A percentile compares a stretch with the other conserved stretches of the same genome.
These are phyloP conservation scores for Colletotrichum melonis DNA, from an alignment of 2,329 filamentous ascomycete species.

Conservation along the genomic window DNA sequence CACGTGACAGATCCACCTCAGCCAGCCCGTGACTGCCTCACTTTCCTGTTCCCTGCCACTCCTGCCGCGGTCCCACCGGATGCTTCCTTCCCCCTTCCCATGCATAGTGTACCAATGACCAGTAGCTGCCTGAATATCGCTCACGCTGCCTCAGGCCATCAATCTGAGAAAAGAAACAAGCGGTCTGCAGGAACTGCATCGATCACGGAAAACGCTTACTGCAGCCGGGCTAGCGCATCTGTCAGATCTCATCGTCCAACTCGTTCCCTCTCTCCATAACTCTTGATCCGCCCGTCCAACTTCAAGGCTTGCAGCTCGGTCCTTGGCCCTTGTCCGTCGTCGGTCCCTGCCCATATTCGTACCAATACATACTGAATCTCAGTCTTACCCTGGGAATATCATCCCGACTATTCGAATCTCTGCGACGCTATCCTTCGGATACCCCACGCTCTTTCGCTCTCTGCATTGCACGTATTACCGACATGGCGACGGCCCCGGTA, in stretches of 20 bases:
- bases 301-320: background rate
- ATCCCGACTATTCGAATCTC: constrained; percentile 8
- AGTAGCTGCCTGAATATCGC: background rate
- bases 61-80: too few relatives aligned
- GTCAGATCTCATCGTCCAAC: constrained; percentile 34
- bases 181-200: constrained; percentile 32
- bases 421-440: constrained; percentile 11
- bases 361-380: background rate
- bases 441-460: constrained; percentile 12
- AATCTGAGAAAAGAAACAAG: constrained; percentile 3
- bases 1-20: too few relatives aligned
- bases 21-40: too few relatives aligned
- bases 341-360: background rate
- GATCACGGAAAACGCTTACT: constrained; percentile 11
- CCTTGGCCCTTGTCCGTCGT: background rate
- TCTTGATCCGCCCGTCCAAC: background rate
- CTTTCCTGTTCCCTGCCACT: background rate
- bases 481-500: background rate
- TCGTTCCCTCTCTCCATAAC: constrained; percentile 5
- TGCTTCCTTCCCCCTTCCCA: too few relatives aligned
- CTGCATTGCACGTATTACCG: background rate
- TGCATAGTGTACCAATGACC: too few relatives aligned
- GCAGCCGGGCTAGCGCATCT: constrained; percentile 20
- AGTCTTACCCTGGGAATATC: constrained; percentile 18
- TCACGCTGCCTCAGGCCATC: background rate